Evolutionary conservation across 306 rosid species (phyloP).

Genomic region (Prunus davidiana): DNA sequence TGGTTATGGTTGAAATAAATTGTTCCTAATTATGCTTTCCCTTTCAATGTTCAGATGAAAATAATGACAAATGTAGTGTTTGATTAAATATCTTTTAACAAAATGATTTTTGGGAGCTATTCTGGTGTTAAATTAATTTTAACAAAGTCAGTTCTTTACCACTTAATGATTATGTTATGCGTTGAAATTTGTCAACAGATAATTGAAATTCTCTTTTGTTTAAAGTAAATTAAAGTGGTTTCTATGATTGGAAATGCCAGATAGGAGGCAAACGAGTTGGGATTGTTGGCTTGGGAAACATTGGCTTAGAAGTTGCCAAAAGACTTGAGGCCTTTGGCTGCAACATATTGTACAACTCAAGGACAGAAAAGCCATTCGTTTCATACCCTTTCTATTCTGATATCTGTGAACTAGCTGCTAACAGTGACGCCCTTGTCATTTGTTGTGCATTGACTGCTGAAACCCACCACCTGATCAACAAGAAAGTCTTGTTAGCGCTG

Average conservation of each 20-base stretch:
- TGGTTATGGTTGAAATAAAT: too few relatives aligned
- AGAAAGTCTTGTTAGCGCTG: constrained; percentile 40
- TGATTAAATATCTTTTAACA: too few relatives aligned
- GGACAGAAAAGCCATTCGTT: constrained; percentile 31
- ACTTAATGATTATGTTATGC: neutral
- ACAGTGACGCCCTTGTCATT: constrained; percentile 32
- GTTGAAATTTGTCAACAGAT: neutral
- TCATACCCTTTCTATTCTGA: constrained; percentile 35
- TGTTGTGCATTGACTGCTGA: constrained; percentile 45
- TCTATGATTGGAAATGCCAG: constrained; percentile 21
- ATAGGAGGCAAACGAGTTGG: constrained; percentile 42
- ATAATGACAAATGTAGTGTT: too few relatives aligned
- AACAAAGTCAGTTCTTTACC: neutral
- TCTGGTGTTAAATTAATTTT: too few relatives aligned
- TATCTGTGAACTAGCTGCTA: constrained; percentile 40
- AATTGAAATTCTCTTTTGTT: neutral
- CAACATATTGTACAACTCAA: constrained; percentile 42
- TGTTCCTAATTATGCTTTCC: too few relatives aligned
- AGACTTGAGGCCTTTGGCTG: constrained; percentile 48
- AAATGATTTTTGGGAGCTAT: too few relatives aligned
- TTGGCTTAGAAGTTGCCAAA: constrained; percentile 48
- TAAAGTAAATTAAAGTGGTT: neutral
- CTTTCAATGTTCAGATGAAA: too few relatives aligned
- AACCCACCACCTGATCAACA: constrained; percentile 41
- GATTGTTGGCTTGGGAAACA: constrained; percentile 51